Base-by-base conservation (phyloP, 305 asterid species). In the Salvia sclarea region DNA sequence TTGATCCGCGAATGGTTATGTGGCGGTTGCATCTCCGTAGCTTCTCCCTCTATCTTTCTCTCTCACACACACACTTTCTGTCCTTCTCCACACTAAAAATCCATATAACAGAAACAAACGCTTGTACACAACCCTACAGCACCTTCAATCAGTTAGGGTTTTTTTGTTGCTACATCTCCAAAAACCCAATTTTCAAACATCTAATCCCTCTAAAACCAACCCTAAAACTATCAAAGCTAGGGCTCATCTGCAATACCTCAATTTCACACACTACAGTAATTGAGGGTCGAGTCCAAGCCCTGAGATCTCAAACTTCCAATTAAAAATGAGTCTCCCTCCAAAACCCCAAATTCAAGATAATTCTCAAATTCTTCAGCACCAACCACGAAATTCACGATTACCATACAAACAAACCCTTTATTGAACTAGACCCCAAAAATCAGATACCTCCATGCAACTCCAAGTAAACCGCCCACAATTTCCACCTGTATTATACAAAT, bases 251-350 rank as follows among this genome's bases (percentile, higher is more conserved):
- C 82, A 71, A 73, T 73, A 73, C 71, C 65, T 76, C 64, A 75
- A 73, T 74, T 75, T 70, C 9, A 49, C 38, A 64, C 63, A 61
- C 64, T 28, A 57, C 10, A 74, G 69, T 61, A 53, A 66, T 66
- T 56, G 62, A 72, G 73, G 69, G 72, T 64, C 60, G 80, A 76
- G 74, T 72, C 84, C 73, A 78, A 72, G 73, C 70, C 72, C 75
- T 71, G 84, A 84, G 94, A 88, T 84, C 95, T 85, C 84, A 84
- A 78, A 72, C 68, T 78, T 65, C 44, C 77, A 79, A 75, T 83
- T 55, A 75, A 81, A 61, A 76, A 89, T 57, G 72, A 79, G 85
- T 85, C 97, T 86, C 91, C 95, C 95, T 85, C 95, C 95, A 89
- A 89, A 91, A 86, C 61, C 79, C 80, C 84, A 82, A 82, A 80